phyloP scores from a whole-genome alignment of 192 early-diverging fungal species.

The Rhizoclosmatium sp. region DNA sequence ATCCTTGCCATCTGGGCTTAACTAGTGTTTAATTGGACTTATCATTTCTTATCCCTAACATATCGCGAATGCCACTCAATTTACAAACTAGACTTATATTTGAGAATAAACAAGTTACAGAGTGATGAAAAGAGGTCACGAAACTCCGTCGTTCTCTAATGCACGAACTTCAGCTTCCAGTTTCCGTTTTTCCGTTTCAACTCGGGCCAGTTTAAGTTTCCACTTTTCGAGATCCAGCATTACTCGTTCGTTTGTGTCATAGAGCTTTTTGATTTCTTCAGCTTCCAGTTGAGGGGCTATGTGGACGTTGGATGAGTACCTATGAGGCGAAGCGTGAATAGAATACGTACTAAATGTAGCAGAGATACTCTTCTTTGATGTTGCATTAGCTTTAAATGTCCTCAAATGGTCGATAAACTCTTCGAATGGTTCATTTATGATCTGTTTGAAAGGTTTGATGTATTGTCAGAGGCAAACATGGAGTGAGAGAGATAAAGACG shows the following conservation, averaged over 20 bases:
- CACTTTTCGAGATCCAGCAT: constrained; percentile 59
- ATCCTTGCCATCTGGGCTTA: constrained; percentile 78
- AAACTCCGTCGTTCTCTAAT: constrained; percentile 8
- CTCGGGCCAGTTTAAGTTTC: constrained; percentile 38
- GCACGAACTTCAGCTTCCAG: constrained; percentile 22
- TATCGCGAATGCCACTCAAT: too few species aligned
- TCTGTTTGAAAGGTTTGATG: constrained; percentile 38
- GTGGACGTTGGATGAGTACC: background rate
- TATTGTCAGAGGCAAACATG: background rate
- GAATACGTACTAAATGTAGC: background rate
- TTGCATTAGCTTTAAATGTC: constrained; percentile 59
- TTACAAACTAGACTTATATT: background rate
- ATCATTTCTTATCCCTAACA: too few species aligned
- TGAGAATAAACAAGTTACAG: background rate
- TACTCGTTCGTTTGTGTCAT: constrained; percentile 66
- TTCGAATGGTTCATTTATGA: constrained; percentile 87
- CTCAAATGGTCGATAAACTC: constrained; percentile 70
- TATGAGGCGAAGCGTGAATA: background rate
- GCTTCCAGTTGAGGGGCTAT: constrained; percentile 65
- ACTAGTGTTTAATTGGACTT: background rate
- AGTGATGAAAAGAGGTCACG: background rate
- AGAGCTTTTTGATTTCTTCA: constrained; percentile 72
- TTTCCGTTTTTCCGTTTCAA: constrained; percentile 21
- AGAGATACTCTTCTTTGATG: constrained; percentile 45
- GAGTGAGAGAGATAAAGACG: constrained; percentile 23